Evolutionary conservation across 1,284 basidiomycete species (phyloP).

Genomic region (Tylopilus sp.): DNA sequence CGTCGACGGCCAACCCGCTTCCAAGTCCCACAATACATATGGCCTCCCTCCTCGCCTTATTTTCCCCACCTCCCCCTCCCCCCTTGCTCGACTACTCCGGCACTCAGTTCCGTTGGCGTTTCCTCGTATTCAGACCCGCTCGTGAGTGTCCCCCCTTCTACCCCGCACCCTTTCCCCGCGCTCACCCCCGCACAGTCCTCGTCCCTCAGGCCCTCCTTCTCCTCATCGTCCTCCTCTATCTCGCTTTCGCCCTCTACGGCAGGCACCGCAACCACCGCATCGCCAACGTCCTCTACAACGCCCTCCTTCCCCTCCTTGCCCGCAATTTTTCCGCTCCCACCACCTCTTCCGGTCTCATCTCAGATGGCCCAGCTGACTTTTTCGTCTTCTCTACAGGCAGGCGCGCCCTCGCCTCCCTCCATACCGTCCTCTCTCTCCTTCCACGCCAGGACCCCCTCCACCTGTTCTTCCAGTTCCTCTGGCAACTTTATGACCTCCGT

Average conservation of each 20-base stretch:
- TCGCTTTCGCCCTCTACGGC: constrained; percentile 52
- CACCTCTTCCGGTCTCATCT: constrained; percentile 45
- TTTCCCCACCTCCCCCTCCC: constrained; percentile 45
- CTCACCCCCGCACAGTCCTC: constrained; percentile 45
- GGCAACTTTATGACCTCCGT: constrained; percentile 70
- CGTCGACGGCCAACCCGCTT: constrained; percentile 7
- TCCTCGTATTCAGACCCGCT: constrained; percentile 79
- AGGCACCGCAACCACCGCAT: constrained; percentile 50
- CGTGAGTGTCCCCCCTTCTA: constrained; percentile 34
- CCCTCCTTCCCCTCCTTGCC: constrained; percentile 52
- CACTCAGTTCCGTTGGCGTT: constrained; percentile 66
- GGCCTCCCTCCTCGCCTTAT: constrained; percentile 37
- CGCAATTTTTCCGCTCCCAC: constrained; percentile 67
- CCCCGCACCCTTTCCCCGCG: fast-evolving
- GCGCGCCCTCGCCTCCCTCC: constrained; percentile 69
- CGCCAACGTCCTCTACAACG: constrained; percentile 59
- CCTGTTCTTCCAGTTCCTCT: constrained; percentile 54
- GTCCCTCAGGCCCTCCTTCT: constrained; percentile 61
- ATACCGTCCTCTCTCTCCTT: constrained; percentile 72
- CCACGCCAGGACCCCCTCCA: constrained; percentile 83
- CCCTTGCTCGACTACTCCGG: constrained; percentile 53
- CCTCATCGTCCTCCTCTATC: constrained; percentile 50
- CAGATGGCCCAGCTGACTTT: constrained; percentile 74
- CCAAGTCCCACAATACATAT: constrained; percentile 8
- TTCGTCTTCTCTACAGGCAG: constrained; percentile 85